A percentile compares a stretch with the other conserved stretches of the same genome.
phyloP scores from a whole-genome alignment of 2,329 filamentous ascomycete genomes.

The Acarospora socialis region DNA sequence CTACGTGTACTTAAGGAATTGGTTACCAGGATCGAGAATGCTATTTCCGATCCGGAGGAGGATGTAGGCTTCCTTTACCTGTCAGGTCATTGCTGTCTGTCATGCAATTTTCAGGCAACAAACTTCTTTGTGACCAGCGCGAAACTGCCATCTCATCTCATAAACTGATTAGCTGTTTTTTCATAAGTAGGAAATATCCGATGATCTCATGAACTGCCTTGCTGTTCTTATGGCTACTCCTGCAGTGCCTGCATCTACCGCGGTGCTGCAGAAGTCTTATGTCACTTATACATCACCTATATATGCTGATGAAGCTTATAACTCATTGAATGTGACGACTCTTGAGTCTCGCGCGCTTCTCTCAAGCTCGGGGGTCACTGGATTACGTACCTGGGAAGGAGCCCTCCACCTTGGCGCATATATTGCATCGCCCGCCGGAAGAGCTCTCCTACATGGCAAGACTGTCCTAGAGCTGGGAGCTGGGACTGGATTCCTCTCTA shows the following conservation, averaged over 20 bases:
- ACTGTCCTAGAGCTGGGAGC: conserved; percentile 50
- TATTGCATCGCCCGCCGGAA: conserved; percentile 34
- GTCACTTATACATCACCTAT: conserved; percentile 51
- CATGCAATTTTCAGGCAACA: no score
- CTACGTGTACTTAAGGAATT: conserved; percentile 60
- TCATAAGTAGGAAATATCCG: conserved; percentile 56
- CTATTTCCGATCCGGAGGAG: conserved; percentile 69
- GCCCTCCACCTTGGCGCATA: conserved; percentile 50
- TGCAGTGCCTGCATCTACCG: conserved; percentile 47
- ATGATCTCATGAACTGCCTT: conserved; percentile 59
- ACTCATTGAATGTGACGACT: conserved; percentile 33
- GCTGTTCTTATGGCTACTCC: conserved; percentile 49
- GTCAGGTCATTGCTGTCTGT: conserved; percentile 10
- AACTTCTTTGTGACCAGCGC: no score
- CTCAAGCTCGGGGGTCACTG: conserved; percentile 46
- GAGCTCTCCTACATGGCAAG: conserved; percentile 34
- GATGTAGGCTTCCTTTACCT: conserved; percentile 51
- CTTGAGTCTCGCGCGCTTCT: conserved; percentile 41
- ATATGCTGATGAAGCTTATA: conserved; percentile 1
- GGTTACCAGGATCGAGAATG: conserved; percentile 52
- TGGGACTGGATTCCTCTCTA: conserved; percentile 51
- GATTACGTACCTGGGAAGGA: conserved; percentile 56
- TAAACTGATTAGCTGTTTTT: conserved; percentile 15
- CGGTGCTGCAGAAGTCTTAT: conserved; percentile 57
- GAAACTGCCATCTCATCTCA: no score